Percentiles rank a stretch among this genome's conserved stretches.
Conservation (phyloP, 2,329 filamentous ascomycete genomes). For the Penicillium olsonii region DNA sequence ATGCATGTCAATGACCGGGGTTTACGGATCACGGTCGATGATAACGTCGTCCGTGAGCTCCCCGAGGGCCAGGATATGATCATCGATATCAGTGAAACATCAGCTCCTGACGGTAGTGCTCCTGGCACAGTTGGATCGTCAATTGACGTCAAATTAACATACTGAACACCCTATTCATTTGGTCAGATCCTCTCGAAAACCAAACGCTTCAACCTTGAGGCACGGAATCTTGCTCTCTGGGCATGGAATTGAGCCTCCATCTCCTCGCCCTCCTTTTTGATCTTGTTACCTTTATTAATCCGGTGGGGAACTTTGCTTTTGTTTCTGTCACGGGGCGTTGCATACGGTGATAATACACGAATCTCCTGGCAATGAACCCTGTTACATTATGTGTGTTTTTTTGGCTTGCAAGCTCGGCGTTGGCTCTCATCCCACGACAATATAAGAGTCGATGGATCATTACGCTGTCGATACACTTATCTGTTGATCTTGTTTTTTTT, state of each 20-base stretch:
- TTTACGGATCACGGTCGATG: slow-evolving; percentile 82
- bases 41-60: slow-evolving; percentile 81
- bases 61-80: slow-evolving; percentile 90
- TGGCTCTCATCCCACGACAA: slow-evolving; percentile 22
- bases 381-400: slow-evolving; percentile 27
- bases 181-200: background rate
- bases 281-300: slow-evolving; percentile 1
- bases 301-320: slow-evolving; percentile 3
- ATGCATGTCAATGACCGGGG: slow-evolving; percentile 73
- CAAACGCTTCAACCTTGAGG: background rate
- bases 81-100: slow-evolving; percentile 64
- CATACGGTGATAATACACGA: slow-evolving; percentile 44
- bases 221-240: background rate
- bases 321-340: slow-evolving; percentile 31
- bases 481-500: slow-evolving; percentile 9
- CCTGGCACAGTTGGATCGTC: slow-evolving; percentile 23
- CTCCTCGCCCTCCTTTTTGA: background rate
- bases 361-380: slow-evolving; percentile 45
- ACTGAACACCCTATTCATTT: background rate
- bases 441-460: slow-evolving; percentile 25
- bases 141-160: slow-evolving; percentile 56
- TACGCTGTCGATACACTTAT: slow-evolving; percentile 14
- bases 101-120: slow-evolving; percentile 6
- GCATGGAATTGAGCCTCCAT: background rate
- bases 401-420: slow-evolving; percentile 21